Evolutionary conservation across 2,329 filamentous ascomycete genomes (phyloP).

Genomic region (Epichloe sp.): DNA sequence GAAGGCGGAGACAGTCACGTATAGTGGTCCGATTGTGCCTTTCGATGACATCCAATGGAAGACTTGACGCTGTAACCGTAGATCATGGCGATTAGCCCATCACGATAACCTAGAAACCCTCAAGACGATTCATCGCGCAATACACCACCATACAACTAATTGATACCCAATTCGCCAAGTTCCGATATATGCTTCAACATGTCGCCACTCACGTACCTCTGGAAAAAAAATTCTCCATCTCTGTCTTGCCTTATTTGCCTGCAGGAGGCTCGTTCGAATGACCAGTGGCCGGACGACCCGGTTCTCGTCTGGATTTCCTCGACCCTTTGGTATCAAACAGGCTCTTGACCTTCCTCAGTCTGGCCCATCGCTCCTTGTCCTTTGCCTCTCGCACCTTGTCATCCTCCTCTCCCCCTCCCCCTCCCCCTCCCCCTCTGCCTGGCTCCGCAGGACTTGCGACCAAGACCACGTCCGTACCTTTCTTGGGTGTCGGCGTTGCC

Average conservation of each 20-base stretch:
- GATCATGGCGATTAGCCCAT: too few species aligned
- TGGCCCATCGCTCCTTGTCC: slow-evolving; percentile 63
- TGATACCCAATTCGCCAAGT: not conserved
- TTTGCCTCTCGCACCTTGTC: slow-evolving; percentile 38
- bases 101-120: too few species aligned
- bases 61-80: slow-evolving; percentile 6
- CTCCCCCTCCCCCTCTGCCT: slow-evolving; percentile 5
- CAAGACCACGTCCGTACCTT: slow-evolving; percentile 3
- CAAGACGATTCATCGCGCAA: not conserved
- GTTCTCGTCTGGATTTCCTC: slow-evolving; percentile 34
- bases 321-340: slow-evolving; percentile 53
- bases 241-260: not conserved
- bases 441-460: slow-evolving; percentile 6
- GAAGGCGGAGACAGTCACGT: slow-evolving; percentile 22
- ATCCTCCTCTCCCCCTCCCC: slow-evolving; percentile 21
- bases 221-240: not conserved
- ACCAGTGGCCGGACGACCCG: slow-evolving; percentile 29
- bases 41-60: slow-evolving; percentile 27
- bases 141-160: too few species aligned
- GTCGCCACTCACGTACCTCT: too few species aligned
- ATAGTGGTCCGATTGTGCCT: slow-evolving; percentile 23
- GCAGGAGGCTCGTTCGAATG: slow-evolving; percentile 13
- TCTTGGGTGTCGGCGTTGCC: slow-evolving; percentile 4
- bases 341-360: slow-evolving; percentile 57
- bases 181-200: not conserved